Base-by-base conservation (phyloP, 129 eudicot genomes). In the Tagetes erecta region DNA sequence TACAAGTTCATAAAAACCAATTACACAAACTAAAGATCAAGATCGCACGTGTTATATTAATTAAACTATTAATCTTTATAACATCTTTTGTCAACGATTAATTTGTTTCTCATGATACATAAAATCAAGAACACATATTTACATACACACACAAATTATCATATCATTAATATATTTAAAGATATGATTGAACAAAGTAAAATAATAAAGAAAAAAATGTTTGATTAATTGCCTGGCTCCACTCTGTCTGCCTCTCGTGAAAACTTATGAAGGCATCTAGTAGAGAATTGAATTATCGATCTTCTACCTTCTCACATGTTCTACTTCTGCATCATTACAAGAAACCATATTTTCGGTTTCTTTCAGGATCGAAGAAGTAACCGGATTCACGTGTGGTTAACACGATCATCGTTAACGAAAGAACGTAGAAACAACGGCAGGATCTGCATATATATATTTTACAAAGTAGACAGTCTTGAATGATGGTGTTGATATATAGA, bases 181-280 rank as follows among this genome's bases (percentile, higher is more conserved):
- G 27, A 76, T 44, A 62, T 68, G 27, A 76, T 44, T 6, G n/a
- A 58, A 14, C 50, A 51, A 71, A 47, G 34, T 40, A 1, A 52
- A 62, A 62, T 5, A 5, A n/a, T 20, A 68, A 50, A 58, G 67
- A 46, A 35, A 59, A 50, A 59, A 72, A 39, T 34, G 68, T 56
- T 44, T 44, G 39, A 65, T 72, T 60, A 72, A 74, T 72, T 86
- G 91, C 91, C 91, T 86, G 91, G 88, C 91, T 83, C 88, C 84
- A 78, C 73, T 78, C 88, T 83, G 91, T 86, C 71, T 86, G 91
- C 91, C 91, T 81, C 56, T 62, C 58, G 53, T 68, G 78, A 79
- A 72, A 67, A 72, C 68, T 20, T 79, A 72, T 37, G 69, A 72
- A 72, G 78, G 69, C 78, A 79, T 65, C 66, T 40, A 39, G 33